Conservation (phyloP, 805 yeast species). For the Myxozyma geophila region DNA sequence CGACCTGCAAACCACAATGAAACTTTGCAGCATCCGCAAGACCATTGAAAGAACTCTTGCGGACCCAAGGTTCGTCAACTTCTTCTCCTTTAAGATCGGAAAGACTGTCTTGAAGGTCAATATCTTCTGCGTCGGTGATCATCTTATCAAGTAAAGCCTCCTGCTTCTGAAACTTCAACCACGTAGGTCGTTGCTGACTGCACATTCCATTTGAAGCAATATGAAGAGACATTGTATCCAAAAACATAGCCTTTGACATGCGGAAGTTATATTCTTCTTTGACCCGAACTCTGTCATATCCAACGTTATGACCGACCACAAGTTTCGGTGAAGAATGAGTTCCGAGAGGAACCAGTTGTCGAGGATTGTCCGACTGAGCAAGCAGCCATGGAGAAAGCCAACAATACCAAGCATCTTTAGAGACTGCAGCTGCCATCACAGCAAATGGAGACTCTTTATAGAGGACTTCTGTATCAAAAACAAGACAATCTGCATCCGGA, state of each 20-base stretch:
- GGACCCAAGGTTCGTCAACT: slow-evolving; percentile 72
- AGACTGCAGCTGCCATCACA: slow-evolving; percentile 77
- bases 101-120: slow-evolving; percentile 9
- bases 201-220: slow-evolving; percentile 90
- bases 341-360: slow-evolving; percentile 78
- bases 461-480: slow-evolving; percentile 88
- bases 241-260: slow-evolving; percentile 70
- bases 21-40: slow-evolving; percentile 76
- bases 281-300: slow-evolving; percentile 87
- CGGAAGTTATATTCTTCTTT: slow-evolving; percentile 76
- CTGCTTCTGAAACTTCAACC: slow-evolving; percentile 53
- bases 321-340: slow-evolving; percentile 55
- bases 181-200: slow-evolving; percentile 82
- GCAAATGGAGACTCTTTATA: slow-evolving; percentile 77
- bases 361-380: slow-evolving; percentile 54
- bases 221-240: slow-evolving; percentile 94
- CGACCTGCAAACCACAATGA: slow-evolving; percentile 70
- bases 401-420: slow-evolving; percentile 82
- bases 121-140: slow-evolving; percentile 20
- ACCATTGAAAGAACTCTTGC: slow-evolving; percentile 74
- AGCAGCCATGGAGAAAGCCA: slow-evolving; percentile 91
- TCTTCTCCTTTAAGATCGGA: slow-evolving; percentile 31
- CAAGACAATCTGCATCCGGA: slow-evolving; percentile 74
- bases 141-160: slow-evolving; percentile 35
- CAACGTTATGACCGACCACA: slow-evolving; percentile 86